A percentile compares a stretch with the other conserved stretches of the same genome.
phyloP scores from a whole-genome alignment of 2,329 filamentous ascomycete genomes.

The Scedosporium aurantiacum region DNA sequence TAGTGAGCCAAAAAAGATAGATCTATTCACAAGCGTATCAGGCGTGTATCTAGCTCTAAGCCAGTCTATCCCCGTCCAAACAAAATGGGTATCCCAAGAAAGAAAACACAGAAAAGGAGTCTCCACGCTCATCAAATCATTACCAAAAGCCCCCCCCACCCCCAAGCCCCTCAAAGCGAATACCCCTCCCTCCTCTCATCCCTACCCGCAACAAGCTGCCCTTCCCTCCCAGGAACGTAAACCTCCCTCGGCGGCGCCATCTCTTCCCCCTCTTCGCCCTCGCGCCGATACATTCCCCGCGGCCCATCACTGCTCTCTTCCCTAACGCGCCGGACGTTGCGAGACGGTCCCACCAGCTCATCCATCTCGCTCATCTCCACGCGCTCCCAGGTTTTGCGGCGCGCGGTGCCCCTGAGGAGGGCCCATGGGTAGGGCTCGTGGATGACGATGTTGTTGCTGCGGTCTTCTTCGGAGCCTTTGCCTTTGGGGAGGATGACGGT shows the following conservation, averaged over 20 bases:
- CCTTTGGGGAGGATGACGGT: slow-evolving; percentile 2
- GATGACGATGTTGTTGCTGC: neutral
- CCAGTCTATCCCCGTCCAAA: too few species aligned
- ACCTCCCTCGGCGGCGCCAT: neutral
- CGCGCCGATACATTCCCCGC: neutral
- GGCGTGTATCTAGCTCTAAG: too few species aligned
- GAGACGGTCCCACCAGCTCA: neutral
- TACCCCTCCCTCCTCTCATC: neutral
- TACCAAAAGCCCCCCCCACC: too few species aligned
- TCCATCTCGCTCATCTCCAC: neutral
- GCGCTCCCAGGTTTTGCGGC: neutral
- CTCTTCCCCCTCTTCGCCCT: neutral
- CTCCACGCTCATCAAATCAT: too few species aligned
- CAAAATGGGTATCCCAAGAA: too few species aligned
- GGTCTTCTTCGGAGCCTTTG: slow-evolving; percentile 1
- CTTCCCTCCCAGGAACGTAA: neutral
- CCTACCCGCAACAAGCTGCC: neutral
- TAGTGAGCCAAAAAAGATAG: too few species aligned
- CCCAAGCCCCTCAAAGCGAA: neutral
- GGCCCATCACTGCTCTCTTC: neutral
- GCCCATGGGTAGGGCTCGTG: neutral
- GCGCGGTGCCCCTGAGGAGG: neutral
- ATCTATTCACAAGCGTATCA: too few species aligned
- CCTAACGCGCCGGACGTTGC: neutral
- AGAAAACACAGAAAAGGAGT: too few species aligned